Percentiles rank a stretch among this genome's conserved stretches.
Conservation (phyloP, 2,329 filamentous ascomycete species). For the Alternaria hordeiaustralica region DNA sequence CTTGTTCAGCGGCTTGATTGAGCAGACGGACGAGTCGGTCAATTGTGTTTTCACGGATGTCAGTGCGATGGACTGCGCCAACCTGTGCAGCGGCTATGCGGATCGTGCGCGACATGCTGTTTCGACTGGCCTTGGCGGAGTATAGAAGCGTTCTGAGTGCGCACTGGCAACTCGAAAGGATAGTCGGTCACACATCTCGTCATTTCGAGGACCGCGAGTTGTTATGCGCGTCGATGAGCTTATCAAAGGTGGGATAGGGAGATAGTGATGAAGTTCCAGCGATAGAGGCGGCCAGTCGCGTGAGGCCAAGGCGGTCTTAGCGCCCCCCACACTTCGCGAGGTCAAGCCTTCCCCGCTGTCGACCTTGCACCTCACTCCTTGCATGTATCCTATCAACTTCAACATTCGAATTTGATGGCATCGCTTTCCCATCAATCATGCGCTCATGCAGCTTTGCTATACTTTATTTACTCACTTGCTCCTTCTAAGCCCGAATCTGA, state of each 20-base stretch:
- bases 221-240: not conserved
- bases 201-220: not conserved
- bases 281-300: not conserved
- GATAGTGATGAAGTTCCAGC: not conserved
- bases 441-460: no score
- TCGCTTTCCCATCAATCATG: no score
- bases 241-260: not conserved
- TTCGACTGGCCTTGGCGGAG: not conserved
- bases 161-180: not conserved
- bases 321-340: not conserved
- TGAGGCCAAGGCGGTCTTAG: not conserved
- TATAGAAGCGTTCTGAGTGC: not conserved
- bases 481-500: not conserved
- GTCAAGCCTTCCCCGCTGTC: not conserved
- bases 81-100: slow-evolving; percentile 61
- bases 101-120: slow-evolving; percentile 47
- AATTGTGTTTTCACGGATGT: slow-evolving; percentile 51
- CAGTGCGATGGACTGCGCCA: slow-evolving; percentile 54
- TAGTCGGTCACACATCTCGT: not conserved
- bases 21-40: slow-evolving; percentile 58
- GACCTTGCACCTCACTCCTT: not conserved
- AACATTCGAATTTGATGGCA: not conserved
- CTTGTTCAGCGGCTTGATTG: slow-evolving; percentile 51
- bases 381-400: not conserved
- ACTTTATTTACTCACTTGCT: not conserved